Percentiles rank a stretch among this genome's conserved stretches.
Conservation (phyloP, 805 yeast genomes). For the Metschnikowia cerradonensis region DNA sequence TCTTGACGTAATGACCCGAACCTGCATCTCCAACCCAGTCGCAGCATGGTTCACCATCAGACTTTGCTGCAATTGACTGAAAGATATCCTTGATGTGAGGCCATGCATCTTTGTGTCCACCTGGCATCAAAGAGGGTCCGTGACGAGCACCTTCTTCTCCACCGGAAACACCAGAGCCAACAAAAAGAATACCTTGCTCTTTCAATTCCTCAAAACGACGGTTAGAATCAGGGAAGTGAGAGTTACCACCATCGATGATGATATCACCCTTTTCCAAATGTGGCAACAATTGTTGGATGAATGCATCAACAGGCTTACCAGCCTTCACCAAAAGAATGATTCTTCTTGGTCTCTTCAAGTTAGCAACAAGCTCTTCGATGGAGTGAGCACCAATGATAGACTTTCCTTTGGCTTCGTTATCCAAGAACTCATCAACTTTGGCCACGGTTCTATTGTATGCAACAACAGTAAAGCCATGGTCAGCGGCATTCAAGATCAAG, state of each 20-base stretch:
- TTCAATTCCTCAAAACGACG: conserved; percentile 91
- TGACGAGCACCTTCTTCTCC: conserved; percentile 99
- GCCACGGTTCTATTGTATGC: conserved; percentile 97
- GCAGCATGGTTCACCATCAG: conserved; percentile 99
- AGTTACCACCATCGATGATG: conserved; percentile 99
- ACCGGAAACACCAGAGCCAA: conserved; percentile 99
- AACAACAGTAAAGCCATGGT: conserved; percentile 96
- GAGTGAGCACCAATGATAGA: conserved; percentile 95
- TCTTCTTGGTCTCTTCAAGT: conserved; percentile 96
- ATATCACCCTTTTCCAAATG: conserved; percentile 94
- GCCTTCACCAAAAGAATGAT: conserved; percentile 93
- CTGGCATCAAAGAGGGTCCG: conserved; percentile 99
- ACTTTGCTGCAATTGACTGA: conserved; percentile 93
- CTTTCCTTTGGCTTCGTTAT: conserved; percentile 95
- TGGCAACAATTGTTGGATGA: conserved; percentile 85
- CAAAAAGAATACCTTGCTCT: conserved; percentile 82
- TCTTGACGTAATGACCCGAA: conserved; percentile 97
- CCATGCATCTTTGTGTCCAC: conserved; percentile 98
- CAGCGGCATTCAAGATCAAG: conserved; percentile 95
- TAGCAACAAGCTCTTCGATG: conserved; percentile 77
- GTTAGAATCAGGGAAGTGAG: conserved; percentile 98
- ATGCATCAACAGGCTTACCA: conserved; percentile 89
- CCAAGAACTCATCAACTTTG: conserved; percentile 92
- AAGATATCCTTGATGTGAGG: conserved; percentile 95
- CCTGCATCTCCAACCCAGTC: conserved; percentile 99